Conservation (phyloP, 371 early-diverging fungal genomes). For the Paraphysoderma sedebokerense region DNA sequence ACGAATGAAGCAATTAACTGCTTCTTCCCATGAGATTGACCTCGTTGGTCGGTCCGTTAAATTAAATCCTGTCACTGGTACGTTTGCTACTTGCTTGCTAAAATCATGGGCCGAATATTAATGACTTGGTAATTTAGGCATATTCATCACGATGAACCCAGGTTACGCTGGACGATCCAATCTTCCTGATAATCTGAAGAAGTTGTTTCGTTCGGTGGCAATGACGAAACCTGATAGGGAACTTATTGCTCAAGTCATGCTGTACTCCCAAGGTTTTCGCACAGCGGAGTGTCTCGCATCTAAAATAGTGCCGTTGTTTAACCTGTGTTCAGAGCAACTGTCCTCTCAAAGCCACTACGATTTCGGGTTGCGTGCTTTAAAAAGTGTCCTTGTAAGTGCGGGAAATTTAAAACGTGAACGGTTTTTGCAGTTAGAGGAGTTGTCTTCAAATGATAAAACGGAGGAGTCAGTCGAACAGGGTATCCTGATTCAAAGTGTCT, state of each 20-base stretch:
- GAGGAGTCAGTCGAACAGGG: constrained; percentile 70
- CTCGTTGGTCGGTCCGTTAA: constrained; percentile 72
- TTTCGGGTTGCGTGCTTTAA: constrained; percentile 97
- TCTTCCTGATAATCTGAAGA: constrained; percentile 95
- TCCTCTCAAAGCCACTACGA: constrained; percentile 95
- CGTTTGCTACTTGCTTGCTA: background rate
- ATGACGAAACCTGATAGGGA: constrained; percentile 97
- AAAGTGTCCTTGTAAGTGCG: constrained; percentile 92
- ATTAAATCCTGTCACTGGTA: constrained; percentile 66
- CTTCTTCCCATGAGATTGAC: constrained; percentile 84
- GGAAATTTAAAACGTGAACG: constrained; percentile 92
- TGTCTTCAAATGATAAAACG: constrained; percentile 27
- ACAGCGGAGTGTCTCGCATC: constrained; percentile 84
- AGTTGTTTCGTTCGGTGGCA: constrained; percentile 92
- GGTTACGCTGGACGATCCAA: constrained; percentile 97
- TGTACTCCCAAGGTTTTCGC: constrained; percentile 96
- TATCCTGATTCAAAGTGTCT: constrained; percentile 84
- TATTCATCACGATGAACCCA: constrained; percentile 99
- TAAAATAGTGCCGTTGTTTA: constrained; percentile 93
- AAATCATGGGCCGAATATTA: too few species aligned
- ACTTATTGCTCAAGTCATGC: constrained; percentile 96
- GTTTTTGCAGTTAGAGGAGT: constrained; percentile 27
- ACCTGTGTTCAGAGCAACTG: constrained; percentile 81
- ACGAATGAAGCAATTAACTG: constrained; percentile 14
- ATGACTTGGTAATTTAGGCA: constrained; percentile 22